These are phyloP conservation scores for Solanum sitiens DNA, from an alignment of 257 asterid species.

Conservation along the genomic window DNA sequence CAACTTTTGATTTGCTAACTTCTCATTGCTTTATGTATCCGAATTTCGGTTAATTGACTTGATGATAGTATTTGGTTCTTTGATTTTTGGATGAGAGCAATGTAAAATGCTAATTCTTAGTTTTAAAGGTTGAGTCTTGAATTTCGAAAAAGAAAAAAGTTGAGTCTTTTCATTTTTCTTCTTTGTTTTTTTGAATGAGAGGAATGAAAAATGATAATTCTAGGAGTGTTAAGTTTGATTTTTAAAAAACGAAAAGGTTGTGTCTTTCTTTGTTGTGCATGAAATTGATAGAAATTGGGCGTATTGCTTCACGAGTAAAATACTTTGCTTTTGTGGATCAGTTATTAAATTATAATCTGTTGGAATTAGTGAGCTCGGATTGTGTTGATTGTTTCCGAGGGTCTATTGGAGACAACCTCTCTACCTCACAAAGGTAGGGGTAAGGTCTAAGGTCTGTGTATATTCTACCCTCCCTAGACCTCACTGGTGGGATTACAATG, in stretches of 20 bases:
- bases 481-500: neutral
- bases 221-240: neutral
- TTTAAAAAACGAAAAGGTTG: neutral
- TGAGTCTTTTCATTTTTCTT: neutral
- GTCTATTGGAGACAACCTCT: neutral
- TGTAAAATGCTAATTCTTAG: neutral
- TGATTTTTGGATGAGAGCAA: neutral
- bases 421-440: neutral
- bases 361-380: neutral
- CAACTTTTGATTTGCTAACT: neutral
- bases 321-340: neutral
- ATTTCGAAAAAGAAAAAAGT: neutral
- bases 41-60: neutral
- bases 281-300: neutral
- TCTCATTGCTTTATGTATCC: neutral
- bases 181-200: neutral
- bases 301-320: neutral
- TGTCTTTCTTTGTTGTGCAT: neutral
- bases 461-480: fast-evolving
- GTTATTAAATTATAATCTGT: neutral
- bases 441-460: neutral
- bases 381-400: neutral
- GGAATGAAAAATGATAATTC: neutral
- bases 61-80: neutral
- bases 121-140: neutral